Conservation (phyloP, 2,329 filamentous ascomycete genomes). For the Alternaria triticina region DNA sequence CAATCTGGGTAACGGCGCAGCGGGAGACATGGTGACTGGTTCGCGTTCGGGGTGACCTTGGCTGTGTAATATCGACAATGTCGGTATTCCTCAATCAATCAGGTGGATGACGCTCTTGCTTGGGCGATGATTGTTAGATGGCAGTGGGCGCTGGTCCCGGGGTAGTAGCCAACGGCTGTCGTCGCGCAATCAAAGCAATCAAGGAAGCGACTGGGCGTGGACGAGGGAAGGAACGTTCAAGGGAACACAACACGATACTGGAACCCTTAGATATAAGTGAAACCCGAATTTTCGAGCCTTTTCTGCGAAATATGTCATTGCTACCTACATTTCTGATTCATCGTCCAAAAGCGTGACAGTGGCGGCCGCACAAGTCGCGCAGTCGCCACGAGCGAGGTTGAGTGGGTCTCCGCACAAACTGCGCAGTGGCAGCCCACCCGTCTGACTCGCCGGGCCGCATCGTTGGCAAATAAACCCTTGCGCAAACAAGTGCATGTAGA, state of each 20-base stretch:
- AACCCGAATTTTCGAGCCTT: background rate
- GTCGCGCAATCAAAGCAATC: constrained; percentile 28
- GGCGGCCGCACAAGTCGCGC: constrained; percentile 34
- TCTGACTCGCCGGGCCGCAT: background rate
- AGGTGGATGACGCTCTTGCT: constrained; percentile 7
- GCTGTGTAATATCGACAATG: constrained; percentile 23
- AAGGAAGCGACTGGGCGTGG: constrained; percentile 24
- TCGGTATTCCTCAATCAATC: constrained; percentile 7
- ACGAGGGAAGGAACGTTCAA: constrained; percentile 8
- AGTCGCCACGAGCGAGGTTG: constrained; percentile 10
- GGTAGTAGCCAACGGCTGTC: constrained; percentile 25
- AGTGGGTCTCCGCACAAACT: constrained; percentile 25
- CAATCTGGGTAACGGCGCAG: constrained; percentile 14
- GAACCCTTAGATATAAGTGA: background rate
- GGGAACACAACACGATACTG: background rate
- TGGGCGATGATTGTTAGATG: constrained; percentile 22
- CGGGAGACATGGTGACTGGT: constrained; percentile 22
- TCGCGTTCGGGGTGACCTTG: background rate
- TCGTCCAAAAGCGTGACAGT: constrained; percentile 1
- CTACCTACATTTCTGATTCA: constrained; percentile 7
- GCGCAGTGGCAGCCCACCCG: constrained; percentile 12
- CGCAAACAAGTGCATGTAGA: constrained; percentile 1
- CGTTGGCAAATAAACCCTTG: background rate
- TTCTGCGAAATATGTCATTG: constrained; percentile 20
- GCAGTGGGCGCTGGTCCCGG: constrained; percentile 2